Evolutionary conservation across 352 stramenopile genomes (phyloP).

Genomic region (Phytophthora podocarpi): DNA sequence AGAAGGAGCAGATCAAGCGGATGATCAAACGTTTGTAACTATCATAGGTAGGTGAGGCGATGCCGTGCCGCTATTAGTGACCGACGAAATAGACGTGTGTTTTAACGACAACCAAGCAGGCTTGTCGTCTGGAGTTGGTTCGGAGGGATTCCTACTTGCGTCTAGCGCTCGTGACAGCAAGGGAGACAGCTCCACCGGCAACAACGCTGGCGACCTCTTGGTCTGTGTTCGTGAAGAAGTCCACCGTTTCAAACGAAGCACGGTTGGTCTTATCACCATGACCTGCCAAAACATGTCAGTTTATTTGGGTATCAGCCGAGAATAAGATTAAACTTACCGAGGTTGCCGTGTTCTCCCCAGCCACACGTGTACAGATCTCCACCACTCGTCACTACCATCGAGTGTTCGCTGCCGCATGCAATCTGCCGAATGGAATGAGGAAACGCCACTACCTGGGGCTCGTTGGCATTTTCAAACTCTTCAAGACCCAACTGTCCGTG

Average conservation of each 20-base stretch:
- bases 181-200: constrained; percentile 70
- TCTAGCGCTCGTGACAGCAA: constrained; percentile 40
- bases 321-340: constrained; percentile 48
- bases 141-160: background rate
- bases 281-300: constrained; percentile 37
- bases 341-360: constrained; percentile 86
- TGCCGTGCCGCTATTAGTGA: background rate
- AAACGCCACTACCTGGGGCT: constrained; percentile 38
- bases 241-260: constrained; percentile 41
- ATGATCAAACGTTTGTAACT: constrained; percentile 50
- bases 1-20: constrained; percentile 60
- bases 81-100: constrained; percentile 23
- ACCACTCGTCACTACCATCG: constrained; percentile 52
- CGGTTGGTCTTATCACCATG: constrained; percentile 60
- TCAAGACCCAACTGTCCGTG: constrained; percentile 70
- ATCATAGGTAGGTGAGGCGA: background rate
- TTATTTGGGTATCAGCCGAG: background rate
- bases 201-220: constrained; percentile 40
- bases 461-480: constrained; percentile 22
- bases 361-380: constrained; percentile 79
- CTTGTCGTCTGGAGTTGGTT: background rate
- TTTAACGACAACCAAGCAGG: constrained; percentile 3
- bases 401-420: constrained; percentile 80
- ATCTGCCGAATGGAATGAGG: constrained; percentile 39
- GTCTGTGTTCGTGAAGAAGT: constrained; percentile 45